Percentiles rank a stretch among this genome's conserved stretches.
Conservation (phyloP, 2,329 filamentous ascomycete species). For the Chalaropsis ovoidea region DNA sequence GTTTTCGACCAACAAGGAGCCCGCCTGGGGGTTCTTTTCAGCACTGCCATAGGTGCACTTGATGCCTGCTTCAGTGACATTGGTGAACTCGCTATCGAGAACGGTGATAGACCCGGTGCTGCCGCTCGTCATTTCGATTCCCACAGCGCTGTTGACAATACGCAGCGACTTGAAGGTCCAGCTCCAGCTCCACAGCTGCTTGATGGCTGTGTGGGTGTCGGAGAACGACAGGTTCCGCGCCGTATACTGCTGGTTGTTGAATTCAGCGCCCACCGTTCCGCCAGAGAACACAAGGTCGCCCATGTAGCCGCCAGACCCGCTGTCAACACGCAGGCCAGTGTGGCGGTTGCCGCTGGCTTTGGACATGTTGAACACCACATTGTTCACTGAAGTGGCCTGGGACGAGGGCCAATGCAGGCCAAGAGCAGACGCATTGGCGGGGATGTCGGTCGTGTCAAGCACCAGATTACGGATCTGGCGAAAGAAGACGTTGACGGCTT, state of each 20-base stretch:
- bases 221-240: slow-evolving; percentile 58
- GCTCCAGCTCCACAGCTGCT: slow-evolving; percentile 66
- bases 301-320: slow-evolving; percentile 56
- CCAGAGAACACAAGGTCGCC: slow-evolving; percentile 62
- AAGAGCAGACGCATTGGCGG: slow-evolving; percentile 37
- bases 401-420: slow-evolving; percentile 60
- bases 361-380: slow-evolving; percentile 47
- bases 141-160: slow-evolving; percentile 54
- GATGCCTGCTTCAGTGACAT: slow-evolving; percentile 20
- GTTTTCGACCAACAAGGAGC: slow-evolving; percentile 42
- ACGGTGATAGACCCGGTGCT: slow-evolving; percentile 66
- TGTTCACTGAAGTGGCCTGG: slow-evolving; percentile 52
- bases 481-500: slow-evolving; percentile 50
- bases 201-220: slow-evolving; percentile 54
- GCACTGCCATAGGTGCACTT: slow-evolving; percentile 45
- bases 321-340: slow-evolving; percentile 52
- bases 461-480: slow-evolving; percentile 49
- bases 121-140: slow-evolving; percentile 54
- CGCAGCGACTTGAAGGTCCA: slow-evolving; percentile 61
- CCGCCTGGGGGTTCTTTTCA: slow-evolving; percentile 43
- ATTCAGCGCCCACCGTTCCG: slow-evolving; percentile 47
- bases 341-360: slow-evolving; percentile 40
- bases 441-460: slow-evolving; percentile 45
- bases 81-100: slow-evolving; percentile 58
- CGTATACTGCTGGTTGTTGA: slow-evolving; percentile 63